Evolutionary conservation across 2,329 filamentous ascomycete genomes (phyloP).

Genomic region (Truncatella angustata): DNA sequence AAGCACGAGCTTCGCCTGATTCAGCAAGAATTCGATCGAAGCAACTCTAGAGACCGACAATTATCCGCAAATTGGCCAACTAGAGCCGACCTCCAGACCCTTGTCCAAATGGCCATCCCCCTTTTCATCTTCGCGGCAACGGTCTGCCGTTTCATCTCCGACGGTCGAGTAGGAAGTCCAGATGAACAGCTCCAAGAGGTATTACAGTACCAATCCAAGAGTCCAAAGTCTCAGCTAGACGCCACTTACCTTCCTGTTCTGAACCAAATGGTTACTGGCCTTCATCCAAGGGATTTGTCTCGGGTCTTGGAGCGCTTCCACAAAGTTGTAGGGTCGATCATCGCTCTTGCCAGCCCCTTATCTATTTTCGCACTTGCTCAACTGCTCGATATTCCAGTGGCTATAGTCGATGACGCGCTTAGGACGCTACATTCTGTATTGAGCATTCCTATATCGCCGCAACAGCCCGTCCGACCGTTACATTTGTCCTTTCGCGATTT

Average conservation of each 20-base stretch:
- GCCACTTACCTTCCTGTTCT: neutral
- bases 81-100: neutral
- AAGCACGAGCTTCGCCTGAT: conserved; percentile 25
- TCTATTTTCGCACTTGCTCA: neutral
- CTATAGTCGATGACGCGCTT: neutral
- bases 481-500: conserved; percentile 9
- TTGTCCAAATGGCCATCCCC: conserved; percentile 25
- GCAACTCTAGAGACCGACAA: conserved; percentile 6
- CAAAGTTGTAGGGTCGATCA: neutral
- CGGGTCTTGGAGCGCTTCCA: neutral
- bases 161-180: conserved; percentile 2
- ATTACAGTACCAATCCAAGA: neutral
- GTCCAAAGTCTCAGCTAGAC: neutral
- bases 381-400: neutral
- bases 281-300: neutral
- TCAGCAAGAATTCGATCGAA: conserved; percentile 16
- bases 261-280: neutral
- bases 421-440: conserved; percentile 1
- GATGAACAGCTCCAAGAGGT: neutral
- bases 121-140: conserved; percentile 36
- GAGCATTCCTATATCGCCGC: neutral
- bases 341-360: neutral
- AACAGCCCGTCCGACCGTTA: neutral
- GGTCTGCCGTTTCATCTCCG: conserved; percentile 25
- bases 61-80: conserved; percentile 8